Evolutionary conservation across 1,139 yeast species (phyloP).

Genomic region (Geotrichum bryndzae): DNA sequence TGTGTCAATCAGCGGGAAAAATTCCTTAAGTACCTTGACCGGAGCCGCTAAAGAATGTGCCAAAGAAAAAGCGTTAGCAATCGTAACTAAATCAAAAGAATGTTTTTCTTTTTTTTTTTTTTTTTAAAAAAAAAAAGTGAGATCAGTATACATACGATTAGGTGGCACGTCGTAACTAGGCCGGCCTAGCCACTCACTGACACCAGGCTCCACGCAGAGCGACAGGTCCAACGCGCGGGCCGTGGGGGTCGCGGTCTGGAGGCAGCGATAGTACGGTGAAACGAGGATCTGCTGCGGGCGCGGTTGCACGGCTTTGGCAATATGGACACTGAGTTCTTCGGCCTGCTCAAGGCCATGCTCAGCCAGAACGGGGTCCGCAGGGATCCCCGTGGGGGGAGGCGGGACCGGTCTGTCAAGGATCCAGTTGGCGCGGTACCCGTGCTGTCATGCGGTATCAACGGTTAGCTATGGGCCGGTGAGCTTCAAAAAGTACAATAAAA

Average conservation of each 20-base stretch:
- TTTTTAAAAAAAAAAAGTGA: neutral
- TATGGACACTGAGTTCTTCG: conserved; percentile 55
- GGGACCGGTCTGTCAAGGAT: conserved; percentile 52
- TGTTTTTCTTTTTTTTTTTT: no score
- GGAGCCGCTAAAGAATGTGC: conserved; percentile 41
- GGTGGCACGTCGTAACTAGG: conserved; percentile 22
- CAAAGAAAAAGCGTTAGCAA: neutral
- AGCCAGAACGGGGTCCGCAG: conserved; percentile 75
- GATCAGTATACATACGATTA: conserved; percentile 7
- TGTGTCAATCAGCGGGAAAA: conserved; percentile 46
- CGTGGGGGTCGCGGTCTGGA: conserved; percentile 73
- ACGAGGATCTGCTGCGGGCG: conserved; percentile 55
- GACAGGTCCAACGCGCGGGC: conserved; percentile 51
- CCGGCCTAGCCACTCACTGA: conserved; percentile 40
- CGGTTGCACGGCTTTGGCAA: conserved; percentile 34
- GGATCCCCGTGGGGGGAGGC: conserved; percentile 75
- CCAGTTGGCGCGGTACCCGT: conserved; percentile 82
- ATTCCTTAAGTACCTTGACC: conserved; percentile 42
- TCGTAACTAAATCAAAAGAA: neutral
- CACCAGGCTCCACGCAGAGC: conserved; percentile 47
- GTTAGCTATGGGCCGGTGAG: neutral
- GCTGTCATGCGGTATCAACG: conserved; percentile 34
- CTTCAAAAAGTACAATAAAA: neutral
- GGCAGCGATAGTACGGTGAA: conserved; percentile 86
- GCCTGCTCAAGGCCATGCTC: conserved; percentile 79